Conservation (phyloP, 495 filamentous ascomycete species). For the Podospora sp. region DNA sequence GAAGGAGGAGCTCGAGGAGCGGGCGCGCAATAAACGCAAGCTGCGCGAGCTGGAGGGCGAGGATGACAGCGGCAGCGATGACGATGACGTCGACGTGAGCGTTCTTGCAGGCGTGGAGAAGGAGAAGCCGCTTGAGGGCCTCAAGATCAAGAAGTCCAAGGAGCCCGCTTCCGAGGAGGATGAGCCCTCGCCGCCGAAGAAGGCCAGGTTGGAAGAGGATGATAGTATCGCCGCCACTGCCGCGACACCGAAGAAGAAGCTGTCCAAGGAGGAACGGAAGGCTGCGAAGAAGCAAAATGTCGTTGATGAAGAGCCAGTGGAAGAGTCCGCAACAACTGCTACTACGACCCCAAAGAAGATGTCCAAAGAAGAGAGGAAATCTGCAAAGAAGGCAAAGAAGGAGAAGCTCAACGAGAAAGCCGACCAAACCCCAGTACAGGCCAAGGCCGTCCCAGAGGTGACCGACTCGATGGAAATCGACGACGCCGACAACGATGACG, state of each 20-base stretch:
- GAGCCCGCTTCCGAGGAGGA: conserved; percentile 41
- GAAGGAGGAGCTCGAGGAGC: conserved; percentile 84
- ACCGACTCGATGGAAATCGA: conserved; percentile 28
- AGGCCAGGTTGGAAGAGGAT: conserved; percentile 44
- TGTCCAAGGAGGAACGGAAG: conserved; percentile 42
- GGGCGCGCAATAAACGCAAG: conserved; percentile 69
- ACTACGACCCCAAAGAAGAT: conserved; percentile 22
- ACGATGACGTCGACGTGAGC: conserved; percentile 40
- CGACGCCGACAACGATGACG: conserved; percentile 26
- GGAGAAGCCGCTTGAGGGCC: conserved; percentile 58
- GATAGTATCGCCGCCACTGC: conserved; percentile 28
- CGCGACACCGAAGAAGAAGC: conserved; percentile 40
- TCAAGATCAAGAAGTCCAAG: conserved; percentile 50
- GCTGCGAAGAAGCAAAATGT: conserved; percentile 36
- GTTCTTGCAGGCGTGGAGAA: conserved; percentile 46
- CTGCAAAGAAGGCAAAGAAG: conserved; percentile 28
- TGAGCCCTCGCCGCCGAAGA: conserved; percentile 44
- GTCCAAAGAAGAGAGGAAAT: conserved; percentile 37
- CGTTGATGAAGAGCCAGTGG: conserved; percentile 22
- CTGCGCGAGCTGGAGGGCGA: conserved; percentile 37
- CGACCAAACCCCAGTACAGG: conserved; percentile 20
- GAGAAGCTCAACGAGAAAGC: conserved; percentile 33
- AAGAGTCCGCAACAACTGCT: neutral
- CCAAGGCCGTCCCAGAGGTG: conserved; percentile 30
- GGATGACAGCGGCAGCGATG: conserved; percentile 32